These are phyloP conservation scores for Paecilomyces formosus DNA, from an alignment of 2,329 filamentous ascomycete genomes.

Conservation along the genomic window DNA sequence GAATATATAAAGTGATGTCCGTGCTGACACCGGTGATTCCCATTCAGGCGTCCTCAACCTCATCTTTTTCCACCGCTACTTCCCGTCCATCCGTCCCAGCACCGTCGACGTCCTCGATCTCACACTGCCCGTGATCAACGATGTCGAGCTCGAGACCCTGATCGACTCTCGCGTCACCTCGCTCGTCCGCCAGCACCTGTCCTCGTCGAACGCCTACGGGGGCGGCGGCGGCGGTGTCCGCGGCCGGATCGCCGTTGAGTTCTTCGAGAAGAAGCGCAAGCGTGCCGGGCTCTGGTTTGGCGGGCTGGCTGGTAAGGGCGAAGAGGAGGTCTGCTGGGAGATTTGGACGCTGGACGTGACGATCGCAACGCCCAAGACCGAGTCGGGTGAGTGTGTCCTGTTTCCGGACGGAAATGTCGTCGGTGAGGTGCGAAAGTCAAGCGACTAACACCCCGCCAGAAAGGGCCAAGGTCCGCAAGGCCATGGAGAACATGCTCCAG, in stretches of 20 bases:
- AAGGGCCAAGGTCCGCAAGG: constrained; percentile 76
- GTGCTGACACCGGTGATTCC: constrained; percentile 7
- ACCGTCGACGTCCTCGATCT: constrained; percentile 87
- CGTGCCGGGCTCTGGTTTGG: constrained; percentile 67
- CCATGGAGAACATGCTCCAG: constrained; percentile 84
- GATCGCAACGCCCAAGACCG: constrained; percentile 81
- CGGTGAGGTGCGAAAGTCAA: neutral
- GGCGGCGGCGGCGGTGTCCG: constrained; percentile 54
- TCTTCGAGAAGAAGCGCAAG: constrained; percentile 84
- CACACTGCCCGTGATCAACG: constrained; percentile 80
- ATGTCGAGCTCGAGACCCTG: constrained; percentile 84
- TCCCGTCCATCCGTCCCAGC: constrained; percentile 73
- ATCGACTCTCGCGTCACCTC: constrained; percentile 81
- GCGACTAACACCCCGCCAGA: constrained; percentile 44
- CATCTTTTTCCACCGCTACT: constrained; percentile 98
- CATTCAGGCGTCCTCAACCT: constrained; percentile 77
- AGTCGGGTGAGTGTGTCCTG: constrained; percentile 59
- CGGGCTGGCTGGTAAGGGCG: constrained; percentile 50
- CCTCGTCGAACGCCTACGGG: constrained; percentile 45
- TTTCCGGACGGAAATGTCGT: neutral
- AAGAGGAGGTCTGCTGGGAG: constrained; percentile 97
- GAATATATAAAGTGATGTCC: too few relatives aligned
- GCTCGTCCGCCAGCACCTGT: constrained; percentile 68
- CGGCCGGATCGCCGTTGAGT: constrained; percentile 78
- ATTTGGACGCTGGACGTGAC: constrained; percentile 90